Percentiles rank a stretch among this genome's conserved stretches.
These are phyloP conservation scores for Solanum stenotomum DNA, from an alignment of 257 asterid species.

Conservation along the genomic window DNA sequence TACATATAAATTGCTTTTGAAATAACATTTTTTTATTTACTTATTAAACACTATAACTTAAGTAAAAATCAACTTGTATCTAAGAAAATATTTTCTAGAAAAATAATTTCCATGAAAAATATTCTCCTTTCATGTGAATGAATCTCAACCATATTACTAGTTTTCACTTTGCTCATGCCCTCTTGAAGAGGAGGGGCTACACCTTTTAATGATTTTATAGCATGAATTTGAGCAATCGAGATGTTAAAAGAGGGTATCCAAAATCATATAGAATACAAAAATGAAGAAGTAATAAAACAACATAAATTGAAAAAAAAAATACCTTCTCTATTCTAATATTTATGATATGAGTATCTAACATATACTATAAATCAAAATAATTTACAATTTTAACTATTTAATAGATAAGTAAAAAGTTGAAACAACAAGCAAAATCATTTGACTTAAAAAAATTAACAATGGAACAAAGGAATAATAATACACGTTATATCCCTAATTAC, in stretches of 20 bases:
- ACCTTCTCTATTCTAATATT: background rate
- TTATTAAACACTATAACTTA: too few relatives aligned
- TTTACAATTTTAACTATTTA: too few relatives aligned
- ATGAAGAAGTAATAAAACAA: background rate
- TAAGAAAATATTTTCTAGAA: too few relatives aligned
- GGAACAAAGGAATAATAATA: too few relatives aligned
- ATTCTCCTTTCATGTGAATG: too few relatives aligned
- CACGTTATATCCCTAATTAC: rapidly evolving
- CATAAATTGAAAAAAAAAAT: background rate
- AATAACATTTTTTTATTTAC: too few relatives aligned
- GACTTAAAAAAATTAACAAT: background rate
- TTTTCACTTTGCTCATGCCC: background rate
- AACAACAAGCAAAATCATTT: background rate
- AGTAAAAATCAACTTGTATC: too few relatives aligned
- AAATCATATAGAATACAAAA: too few relatives aligned
- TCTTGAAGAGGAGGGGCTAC: background rate
- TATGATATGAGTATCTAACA: background rate
- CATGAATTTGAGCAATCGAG: background rate
- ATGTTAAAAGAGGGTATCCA: background rate
- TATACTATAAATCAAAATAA: too few relatives aligned
- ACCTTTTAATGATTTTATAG: background rate
- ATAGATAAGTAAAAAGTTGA: background rate
- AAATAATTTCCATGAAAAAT: too few relatives aligned
- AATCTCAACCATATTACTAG: background rate
- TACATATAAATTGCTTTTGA: too few relatives aligned